Conservation (phyloP, 1,139 yeast genomes). For the Protomyces gravidus region DNA sequence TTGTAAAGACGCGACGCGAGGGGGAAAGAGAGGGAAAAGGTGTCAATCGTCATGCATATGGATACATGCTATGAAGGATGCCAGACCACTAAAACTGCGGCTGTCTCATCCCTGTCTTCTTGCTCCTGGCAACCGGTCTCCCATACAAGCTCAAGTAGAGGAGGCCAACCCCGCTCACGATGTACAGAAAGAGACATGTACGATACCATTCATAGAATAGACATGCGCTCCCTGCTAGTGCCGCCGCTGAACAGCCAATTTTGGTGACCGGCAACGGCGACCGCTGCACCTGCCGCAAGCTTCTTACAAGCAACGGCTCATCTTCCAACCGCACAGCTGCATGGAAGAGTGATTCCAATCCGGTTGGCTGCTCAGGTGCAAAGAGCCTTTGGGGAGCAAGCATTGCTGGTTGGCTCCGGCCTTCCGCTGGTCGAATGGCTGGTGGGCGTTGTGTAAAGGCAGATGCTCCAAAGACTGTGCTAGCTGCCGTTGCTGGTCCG, state of each 20-base stretch:
- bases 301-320: constrained; percentile 30
- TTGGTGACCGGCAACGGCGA: not conserved
- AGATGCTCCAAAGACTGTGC: constrained; percentile 3
- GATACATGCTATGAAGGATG: too few species aligned
- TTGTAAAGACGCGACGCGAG: not conserved
- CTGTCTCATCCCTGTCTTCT: too few species aligned
- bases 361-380: constrained; percentile 31
- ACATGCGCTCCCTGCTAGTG: not conserved
- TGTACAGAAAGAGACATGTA: not conserved
- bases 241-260: not conserved
- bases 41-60: too few species aligned
- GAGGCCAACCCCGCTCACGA: not conserved
- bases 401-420: not conserved
- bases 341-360: constrained; percentile 28
- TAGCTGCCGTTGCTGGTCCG: not conserved
- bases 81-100: too few species aligned
- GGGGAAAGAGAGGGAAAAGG: not conserved
- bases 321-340: constrained; percentile 30
- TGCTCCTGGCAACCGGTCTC: too few species aligned
- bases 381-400: constrained; percentile 30
- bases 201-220: not conserved
- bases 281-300: constrained; percentile 19
- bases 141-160: too few species aligned
- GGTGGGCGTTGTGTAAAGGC: constrained; percentile 11
- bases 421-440: not conserved